These are phyloP conservation scores for Scedosporium apiospermum DNA, from an alignment of 2,329 filamentous ascomycete genomes.

Conservation along the genomic window DNA sequence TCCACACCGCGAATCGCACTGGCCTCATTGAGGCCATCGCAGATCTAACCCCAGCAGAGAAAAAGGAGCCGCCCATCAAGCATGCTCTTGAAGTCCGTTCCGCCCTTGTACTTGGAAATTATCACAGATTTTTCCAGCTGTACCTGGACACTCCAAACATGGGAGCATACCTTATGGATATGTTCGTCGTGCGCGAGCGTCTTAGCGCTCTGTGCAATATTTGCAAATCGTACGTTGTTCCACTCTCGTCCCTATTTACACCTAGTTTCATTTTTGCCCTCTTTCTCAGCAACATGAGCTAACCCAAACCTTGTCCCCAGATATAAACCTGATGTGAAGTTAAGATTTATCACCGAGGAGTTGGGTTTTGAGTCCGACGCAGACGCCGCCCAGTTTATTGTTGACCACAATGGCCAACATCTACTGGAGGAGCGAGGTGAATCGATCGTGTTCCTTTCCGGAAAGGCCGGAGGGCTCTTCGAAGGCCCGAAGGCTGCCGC, in stretches of 20 bases:
- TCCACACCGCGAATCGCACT: constrained; percentile 96
- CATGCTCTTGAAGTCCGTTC: constrained; percentile 89
- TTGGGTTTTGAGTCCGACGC: constrained; percentile 90
- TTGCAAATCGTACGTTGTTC: constrained; percentile 77
- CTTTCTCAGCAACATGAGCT: constrained; percentile 22
- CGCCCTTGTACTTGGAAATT: constrained; percentile 85
- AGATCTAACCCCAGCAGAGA: constrained; percentile 98
- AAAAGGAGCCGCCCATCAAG: constrained; percentile 72
- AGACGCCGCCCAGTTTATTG: constrained; percentile 84
- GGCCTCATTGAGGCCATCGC: constrained; percentile 97
- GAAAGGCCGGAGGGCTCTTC: constrained; percentile 64
- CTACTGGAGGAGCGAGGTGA: constrained; percentile 70
- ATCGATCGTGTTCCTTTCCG: constrained; percentile 62
- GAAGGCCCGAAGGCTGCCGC: constrained; percentile 63
- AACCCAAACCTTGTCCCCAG: constrained; percentile 41
- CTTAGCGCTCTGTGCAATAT: constrained; percentile 84
- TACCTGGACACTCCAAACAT: constrained; percentile 93
- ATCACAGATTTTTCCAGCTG: constrained; percentile 94
- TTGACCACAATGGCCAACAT: constrained; percentile 65
- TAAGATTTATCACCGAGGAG: constrained; percentile 91
- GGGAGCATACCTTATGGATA: constrained; percentile 98
- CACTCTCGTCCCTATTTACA: background rate
- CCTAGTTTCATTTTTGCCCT: background rate
- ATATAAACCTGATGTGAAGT: constrained; percentile 82
- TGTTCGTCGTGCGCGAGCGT: constrained; percentile 93